Evolutionary conservation across 129 eudicot species (phyloP).

Genomic region (Silybum marianum): DNA sequence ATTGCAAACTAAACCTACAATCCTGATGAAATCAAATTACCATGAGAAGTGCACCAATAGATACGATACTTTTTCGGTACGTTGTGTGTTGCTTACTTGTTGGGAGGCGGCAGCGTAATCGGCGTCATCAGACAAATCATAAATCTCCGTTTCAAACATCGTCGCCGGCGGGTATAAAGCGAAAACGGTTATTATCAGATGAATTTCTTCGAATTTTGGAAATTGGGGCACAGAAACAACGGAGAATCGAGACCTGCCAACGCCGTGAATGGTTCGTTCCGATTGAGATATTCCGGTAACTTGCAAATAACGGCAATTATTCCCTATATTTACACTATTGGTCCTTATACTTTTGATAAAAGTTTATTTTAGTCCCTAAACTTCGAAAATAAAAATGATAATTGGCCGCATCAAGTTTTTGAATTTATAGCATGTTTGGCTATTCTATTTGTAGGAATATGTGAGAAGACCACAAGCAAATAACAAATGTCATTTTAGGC

Average conservation of each 20-base stretch:
- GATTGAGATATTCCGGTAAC: slow-evolving; percentile 21
- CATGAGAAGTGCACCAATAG: slow-evolving; percentile 1
- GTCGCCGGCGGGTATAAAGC: slow-evolving; percentile 22
- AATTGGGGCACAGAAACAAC: slow-evolving; percentile 19
- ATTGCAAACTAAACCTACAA: slow-evolving; percentile 1
- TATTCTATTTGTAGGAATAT: neutral
- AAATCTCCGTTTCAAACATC: slow-evolving; percentile 60
- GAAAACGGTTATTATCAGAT: slow-evolving; percentile 3
- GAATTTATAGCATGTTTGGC: neutral
- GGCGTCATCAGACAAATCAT: slow-evolving; percentile 75
- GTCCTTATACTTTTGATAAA: neutral
- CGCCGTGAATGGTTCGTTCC: slow-evolving; percentile 10
- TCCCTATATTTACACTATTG: neutral
- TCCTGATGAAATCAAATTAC: neutral
- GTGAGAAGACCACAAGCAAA: neutral
- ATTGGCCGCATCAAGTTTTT: neutral
- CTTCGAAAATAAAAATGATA: neutral
- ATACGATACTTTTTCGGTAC: neutral
- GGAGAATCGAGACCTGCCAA: slow-evolving; percentile 19
- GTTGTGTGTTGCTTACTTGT: slow-evolving; percentile 40
- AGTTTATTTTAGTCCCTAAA: neutral
- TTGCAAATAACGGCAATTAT: slow-evolving; percentile 21
- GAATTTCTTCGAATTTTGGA: slow-evolving; percentile 22
- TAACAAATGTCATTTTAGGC: neutral
- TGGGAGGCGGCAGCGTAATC: slow-evolving; percentile 77